Base-by-base conservation (phyloP, 345 rosid species). In the Gossypium herbaceum region DNA sequence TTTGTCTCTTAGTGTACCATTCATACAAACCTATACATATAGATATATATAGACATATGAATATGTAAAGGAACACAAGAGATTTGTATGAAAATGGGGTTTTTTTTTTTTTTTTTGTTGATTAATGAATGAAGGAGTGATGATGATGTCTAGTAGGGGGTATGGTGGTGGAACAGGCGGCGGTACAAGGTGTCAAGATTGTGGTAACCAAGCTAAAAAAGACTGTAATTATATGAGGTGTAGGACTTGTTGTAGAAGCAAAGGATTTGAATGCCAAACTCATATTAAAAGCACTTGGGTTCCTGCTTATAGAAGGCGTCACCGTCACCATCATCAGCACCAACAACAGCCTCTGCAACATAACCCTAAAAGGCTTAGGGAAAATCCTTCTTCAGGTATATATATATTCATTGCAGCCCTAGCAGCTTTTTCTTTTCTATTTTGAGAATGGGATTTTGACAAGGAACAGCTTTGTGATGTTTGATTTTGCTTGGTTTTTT, bases 201-300 rank as follows among this genome's bases (percentile, higher is more conserved):
- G 93, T 79, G 93, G 93, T 41, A 89, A 89, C 77, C 88, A 87
- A 73, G 85, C 93, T 0, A 89, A 89, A 83, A 89, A 83, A 82
- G 91, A 86, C 60, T 87, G 93, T 77, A 41, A 58, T 41, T 79
- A 84, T 41, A 82, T 75, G 84, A 84, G 90, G 73, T 89, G 93
- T 74, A 80, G 93, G 73, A 86, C 91, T 70, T 89, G 93, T 60
- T 89, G 93, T 76, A 86, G 83, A 64, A 78, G 79, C 64, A 84
- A 84, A 82, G 84, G 83, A n/a, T 89, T 87, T 75, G 82, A 85
- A 34, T 87, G 91, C 73, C 86, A 72, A 81, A 87, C 94, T 68
- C 94, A 89, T 76, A 77, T 87, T 68, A 86, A 76, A 54, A 89
- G 94, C 82, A 89, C 93, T 76, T 89, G 93, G 93, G 87, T 89